These are phyloP conservation scores for Pseudocercospora vitis DNA, from an alignment of 2,329 filamentous ascomycete species.

Conservation along the genomic window DNA sequence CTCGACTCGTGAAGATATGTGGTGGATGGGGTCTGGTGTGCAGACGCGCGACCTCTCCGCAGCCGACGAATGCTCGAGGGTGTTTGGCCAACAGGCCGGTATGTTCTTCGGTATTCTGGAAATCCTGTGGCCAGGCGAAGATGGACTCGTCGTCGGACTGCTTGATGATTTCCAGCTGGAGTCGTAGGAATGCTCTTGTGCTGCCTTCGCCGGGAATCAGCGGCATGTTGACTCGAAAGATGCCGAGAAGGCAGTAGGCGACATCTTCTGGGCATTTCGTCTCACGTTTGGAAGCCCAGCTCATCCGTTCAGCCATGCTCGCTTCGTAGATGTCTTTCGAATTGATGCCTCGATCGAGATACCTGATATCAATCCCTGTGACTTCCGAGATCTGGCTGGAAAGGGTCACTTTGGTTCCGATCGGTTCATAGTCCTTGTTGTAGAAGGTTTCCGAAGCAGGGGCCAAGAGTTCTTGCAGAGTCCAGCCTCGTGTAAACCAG, in stretches of 20 bases:
- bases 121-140: conserved; percentile 3
- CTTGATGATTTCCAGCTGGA: conserved; percentile 14
- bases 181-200: conserved; percentile 12
- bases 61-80: not conserved
- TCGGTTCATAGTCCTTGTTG: not conserved
- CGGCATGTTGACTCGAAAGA: conserved; percentile 47
- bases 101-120: not conserved
- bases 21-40: not conserved
- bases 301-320: conserved; percentile 15
- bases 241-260: conserved; percentile 48
- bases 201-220: conserved; percentile 18
- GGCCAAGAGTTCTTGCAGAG: conserved; percentile 9
- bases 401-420: not conserved
- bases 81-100: not conserved
- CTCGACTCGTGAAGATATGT: not conserved
- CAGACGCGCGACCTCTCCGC: not conserved
- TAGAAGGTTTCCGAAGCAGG: not conserved
- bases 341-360: not conserved
- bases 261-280: conserved; percentile 41
- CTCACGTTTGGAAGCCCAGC: conserved; percentile 21
- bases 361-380: conserved; percentile 11
- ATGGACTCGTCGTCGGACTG: conserved; percentile 10
- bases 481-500: conserved; percentile 6
- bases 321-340: not conserved
- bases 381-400: not conserved